Evolutionary conservation across 2,329 filamentous ascomycete genomes (phyloP).

Genomic region (Talaromyces sp.): DNA sequence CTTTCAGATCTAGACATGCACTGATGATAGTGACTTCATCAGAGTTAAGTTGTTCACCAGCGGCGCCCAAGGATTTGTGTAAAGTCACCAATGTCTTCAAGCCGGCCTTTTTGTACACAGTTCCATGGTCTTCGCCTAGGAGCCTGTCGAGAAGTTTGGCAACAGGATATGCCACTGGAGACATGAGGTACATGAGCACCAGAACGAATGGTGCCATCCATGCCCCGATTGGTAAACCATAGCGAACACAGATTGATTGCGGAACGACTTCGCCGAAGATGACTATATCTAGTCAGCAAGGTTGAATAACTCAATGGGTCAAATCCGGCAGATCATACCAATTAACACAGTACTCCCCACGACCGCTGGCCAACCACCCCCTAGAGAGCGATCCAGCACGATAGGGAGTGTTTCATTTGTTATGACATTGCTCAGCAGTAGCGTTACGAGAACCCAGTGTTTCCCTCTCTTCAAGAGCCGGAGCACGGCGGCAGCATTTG

Average conservation of each 20-base stretch:
- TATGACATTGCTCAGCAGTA: slow-evolving; percentile 92
- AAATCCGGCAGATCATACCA: slow-evolving; percentile 35
- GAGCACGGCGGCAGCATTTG: slow-evolving; percentile 76
- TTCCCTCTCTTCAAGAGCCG: slow-evolving; percentile 79
- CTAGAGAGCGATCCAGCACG: slow-evolving; percentile 86
- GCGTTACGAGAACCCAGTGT: slow-evolving; percentile 94
- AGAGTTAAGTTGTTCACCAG: slow-evolving; percentile 81
- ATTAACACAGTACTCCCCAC: slow-evolving; percentile 90
- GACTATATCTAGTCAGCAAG: slow-evolving; percentile 53
- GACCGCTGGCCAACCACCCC: slow-evolving; percentile 90
- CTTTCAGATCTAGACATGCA: slow-evolving; percentile 90
- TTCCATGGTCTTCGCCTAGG: slow-evolving; percentile 90
- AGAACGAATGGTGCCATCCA: slow-evolving; percentile 88
- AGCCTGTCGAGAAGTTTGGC: slow-evolving; percentile 92
- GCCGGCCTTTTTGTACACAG: slow-evolving; percentile 95
- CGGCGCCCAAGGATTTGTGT: slow-evolving; percentile 83
- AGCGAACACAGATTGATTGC: slow-evolving; percentile 93
- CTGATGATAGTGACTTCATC: slow-evolving; percentile 99
- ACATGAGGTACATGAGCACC: slow-evolving; percentile 83
- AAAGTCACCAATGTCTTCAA: slow-evolving; percentile 93
- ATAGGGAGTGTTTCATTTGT: slow-evolving; percentile 96
- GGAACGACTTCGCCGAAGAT: slow-evolving; percentile 97
- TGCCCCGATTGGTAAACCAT: slow-evolving; percentile 88
- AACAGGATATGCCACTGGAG: slow-evolving; percentile 86
- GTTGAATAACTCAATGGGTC: background rate